A percentile compares a stretch with the other conserved stretches of the same genome.
Conservation (phyloP, 805 yeast genomes). For the Wickerhamiella galacta region DNA sequence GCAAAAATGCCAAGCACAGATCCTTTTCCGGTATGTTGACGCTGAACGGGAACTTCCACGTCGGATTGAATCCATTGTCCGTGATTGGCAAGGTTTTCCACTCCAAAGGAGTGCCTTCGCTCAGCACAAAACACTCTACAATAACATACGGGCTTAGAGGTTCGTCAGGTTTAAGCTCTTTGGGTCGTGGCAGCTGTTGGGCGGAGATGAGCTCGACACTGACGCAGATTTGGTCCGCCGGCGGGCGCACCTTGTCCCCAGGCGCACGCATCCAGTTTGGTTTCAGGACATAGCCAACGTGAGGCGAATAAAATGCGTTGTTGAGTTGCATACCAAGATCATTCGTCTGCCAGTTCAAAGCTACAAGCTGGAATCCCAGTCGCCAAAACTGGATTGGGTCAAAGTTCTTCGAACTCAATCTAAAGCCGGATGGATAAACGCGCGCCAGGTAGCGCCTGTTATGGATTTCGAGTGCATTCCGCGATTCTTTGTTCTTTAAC, state of each 20-base stretch:
- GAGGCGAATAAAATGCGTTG: slow-evolving; percentile 48
- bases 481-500: slow-evolving; percentile 42
- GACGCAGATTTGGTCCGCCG: slow-evolving; percentile 6
- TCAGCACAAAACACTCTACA: slow-evolving; percentile 39
- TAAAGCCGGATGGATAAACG: slow-evolving; percentile 67
- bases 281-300: slow-evolving; percentile 59
- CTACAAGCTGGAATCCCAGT: slow-evolving; percentile 83
- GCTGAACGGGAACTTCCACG: slow-evolving; percentile 50
- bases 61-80: slow-evolving; percentile 76
- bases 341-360: slow-evolving; percentile 90
- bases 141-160: slow-evolving; percentile 44
- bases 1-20: slow-evolving; percentile 21
- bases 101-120: slow-evolving; percentile 8
- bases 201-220: slow-evolving; percentile 50
- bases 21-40: slow-evolving; percentile 23
- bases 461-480: slow-evolving; percentile 41
- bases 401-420: slow-evolving; percentile 68
- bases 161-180: slow-evolving; percentile 30
- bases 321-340: slow-evolving; percentile 82
- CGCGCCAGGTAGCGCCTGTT: slow-evolving; percentile 63
- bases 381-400: slow-evolving; percentile 69
- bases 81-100: slow-evolving; percentile 25
- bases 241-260: background rate
- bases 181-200: slow-evolving; percentile 66
- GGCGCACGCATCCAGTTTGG: slow-evolving; percentile 30